Evolutionary conservation across 176 grass and related monocot species (phyloP), one percentile per base, ranked within the genome.

Genomic region (Triticum urartu): DNA sequence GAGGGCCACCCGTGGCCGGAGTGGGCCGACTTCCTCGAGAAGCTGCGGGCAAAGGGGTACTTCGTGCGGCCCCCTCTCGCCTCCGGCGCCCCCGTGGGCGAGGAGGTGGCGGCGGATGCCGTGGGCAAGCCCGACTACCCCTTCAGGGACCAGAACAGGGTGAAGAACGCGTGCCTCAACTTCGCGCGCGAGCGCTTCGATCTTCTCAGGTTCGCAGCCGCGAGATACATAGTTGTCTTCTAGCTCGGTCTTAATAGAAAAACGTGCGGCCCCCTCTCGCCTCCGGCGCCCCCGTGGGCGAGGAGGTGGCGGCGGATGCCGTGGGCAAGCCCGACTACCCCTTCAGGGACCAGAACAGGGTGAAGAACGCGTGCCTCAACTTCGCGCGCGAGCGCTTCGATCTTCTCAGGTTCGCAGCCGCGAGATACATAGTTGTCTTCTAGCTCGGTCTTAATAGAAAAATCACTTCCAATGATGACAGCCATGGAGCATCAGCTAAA

Each of bases 151-250:
- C 64, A 26, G 48, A 96, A 96, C 84, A 88, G 79, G 79, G 61
- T 96, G 80, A 99, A 96, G 86, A 99, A 99, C 77, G 97, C 94
- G 9, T 99, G 94, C 73, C 90, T 99, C 75, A 94, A 93, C 80
- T 99, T 99, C 52, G 92, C 82, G 4, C 97, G 97, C 39, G 90
- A 99, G 9, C 93, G 92, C 68, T 93, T 70, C 50, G 97, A 99
- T 85, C 88, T 96, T 72, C 90, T 99, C 64, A 91, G 90, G 94
- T 93, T 87, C 3, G 60, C 70, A 66, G 5, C 66, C 9, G 40
- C 39, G 75, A 21, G 33, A 69, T 88, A 33, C 28, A 87, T 25
- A 5, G 6, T 80, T 3, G 7, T 8, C 30, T 79, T 64, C 12
- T 45, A 78, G 42, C 54, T 69, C 33, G 40, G 13, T 85, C n/a